phyloP scores from a whole-genome alignment of 352 stramenopile species.

The Pythium plurisporium region DNA sequence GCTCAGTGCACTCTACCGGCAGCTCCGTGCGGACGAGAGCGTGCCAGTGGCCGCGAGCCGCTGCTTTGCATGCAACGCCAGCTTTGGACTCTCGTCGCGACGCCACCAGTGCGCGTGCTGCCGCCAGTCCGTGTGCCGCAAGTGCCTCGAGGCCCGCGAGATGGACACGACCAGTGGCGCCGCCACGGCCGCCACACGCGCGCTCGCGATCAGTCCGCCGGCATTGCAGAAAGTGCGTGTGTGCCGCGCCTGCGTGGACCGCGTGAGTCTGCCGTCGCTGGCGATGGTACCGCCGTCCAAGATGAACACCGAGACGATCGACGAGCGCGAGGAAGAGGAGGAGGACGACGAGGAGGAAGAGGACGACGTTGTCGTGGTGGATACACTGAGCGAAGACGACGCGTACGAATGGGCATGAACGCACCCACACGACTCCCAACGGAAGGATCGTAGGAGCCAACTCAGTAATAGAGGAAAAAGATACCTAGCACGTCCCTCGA shows the following conservation, averaged over 20 bases:
- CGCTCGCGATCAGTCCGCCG: background rate
- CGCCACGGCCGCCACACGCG: background rate
- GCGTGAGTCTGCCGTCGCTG: conserved; percentile 9
- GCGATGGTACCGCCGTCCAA: background rate
- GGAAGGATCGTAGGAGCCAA: too few species aligned
- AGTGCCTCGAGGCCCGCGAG: conserved; percentile 6
- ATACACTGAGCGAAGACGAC: background rate
- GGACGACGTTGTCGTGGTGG: conserved; percentile 1
- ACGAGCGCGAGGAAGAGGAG: background rate
- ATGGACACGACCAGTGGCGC: background rate
- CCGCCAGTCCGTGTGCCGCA: conserved; percentile 3
- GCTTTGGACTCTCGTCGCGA: background rate
- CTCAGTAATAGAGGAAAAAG: too few species aligned
- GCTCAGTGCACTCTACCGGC: conserved; percentile 6
- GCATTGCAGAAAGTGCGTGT: background rate
- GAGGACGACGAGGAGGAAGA: background rate
- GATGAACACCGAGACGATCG: background rate
- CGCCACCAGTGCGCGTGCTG: conserved; percentile 12
- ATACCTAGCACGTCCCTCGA: too few species aligned
- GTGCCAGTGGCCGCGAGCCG: conserved; percentile 9
- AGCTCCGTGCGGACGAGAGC: background rate
- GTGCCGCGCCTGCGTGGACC: conserved; percentile 8
- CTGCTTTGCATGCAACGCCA: conserved; percentile 6
- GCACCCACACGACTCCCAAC: too few species aligned
- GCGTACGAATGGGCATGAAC: background rate